Percentiles rank a stretch among this genome's conserved stretches.
phyloP scores from a whole-genome alignment of 148 eudicot genomes.

The Vaccinium macrocarpon region DNA sequence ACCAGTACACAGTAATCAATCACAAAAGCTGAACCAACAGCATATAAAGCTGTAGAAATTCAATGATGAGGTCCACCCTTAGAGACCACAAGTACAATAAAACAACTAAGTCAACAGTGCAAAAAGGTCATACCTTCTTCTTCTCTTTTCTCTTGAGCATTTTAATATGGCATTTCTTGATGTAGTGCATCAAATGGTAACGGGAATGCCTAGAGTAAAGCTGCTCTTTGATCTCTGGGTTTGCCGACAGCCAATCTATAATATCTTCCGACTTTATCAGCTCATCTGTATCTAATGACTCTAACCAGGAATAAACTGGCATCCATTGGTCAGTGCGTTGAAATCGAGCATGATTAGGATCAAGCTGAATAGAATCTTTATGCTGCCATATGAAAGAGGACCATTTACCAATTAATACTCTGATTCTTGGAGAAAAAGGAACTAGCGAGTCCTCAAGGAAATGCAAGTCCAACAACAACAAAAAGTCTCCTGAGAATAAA shows the following conservation, averaged over 20 bases:
- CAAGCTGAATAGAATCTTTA: constrained; percentile 41
- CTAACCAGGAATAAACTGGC: constrained; percentile 95
- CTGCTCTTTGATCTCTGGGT: constrained; percentile 64
- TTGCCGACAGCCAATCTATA: constrained; percentile 69
- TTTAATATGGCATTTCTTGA: constrained; percentile 82
- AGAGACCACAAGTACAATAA: not conserved
- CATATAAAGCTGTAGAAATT: not conserved
- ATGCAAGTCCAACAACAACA: not conserved
- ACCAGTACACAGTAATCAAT: not conserved
- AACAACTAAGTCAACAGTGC: not conserved
- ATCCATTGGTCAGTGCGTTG: constrained; percentile 90
- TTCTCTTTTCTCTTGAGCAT: constrained; percentile 73
- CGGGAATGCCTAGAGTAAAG: constrained; percentile 78
- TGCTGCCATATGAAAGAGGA: constrained; percentile 31
- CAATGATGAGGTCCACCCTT: not conserved
- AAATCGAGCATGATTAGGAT: constrained; percentile 59
- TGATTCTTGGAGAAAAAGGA: not conserved
- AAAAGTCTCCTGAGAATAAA: not conserved
- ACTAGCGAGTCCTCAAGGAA: not conserved
- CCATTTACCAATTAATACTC: too few species aligned
- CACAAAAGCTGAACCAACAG: constrained; percentile 5
- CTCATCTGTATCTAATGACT: constrained; percentile 71
- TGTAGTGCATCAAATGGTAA: constrained; percentile 88
- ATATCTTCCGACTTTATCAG: constrained; percentile 80
- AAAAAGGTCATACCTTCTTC: constrained; percentile 34